Base-by-base conservation (phyloP, 1,284 basidiomycete species). In the Violaceomyces palustris region DNA sequence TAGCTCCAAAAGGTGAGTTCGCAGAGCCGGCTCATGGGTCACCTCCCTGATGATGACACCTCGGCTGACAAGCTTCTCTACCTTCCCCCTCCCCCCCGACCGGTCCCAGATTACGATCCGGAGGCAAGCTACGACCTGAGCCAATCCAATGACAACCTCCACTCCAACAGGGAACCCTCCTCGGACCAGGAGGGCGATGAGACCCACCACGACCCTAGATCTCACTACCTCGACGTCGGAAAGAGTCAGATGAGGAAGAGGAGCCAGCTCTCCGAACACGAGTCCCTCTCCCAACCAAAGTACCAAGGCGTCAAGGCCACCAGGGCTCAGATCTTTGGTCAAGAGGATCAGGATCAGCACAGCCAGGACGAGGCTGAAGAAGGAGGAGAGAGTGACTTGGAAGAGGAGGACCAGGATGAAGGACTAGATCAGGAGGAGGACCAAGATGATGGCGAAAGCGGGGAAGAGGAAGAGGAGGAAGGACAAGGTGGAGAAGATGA, bases 231-330 rank as follows among this genome's bases (percentile, higher is more conserved):
- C 8, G 50, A 64, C 25, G 55, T 69, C 0, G 61, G 41, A 0
- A 25, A 50, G 8, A 64, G 64, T 44, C 33, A 45, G 28, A 50
- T 69, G 50, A 49, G 64, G 17, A 61, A 59, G 21, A 59, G 60
- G 35, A 59, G 61, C 1, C 39, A 45, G 0, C 31, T 69, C 15
- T 58, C 57, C 35, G 64, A 69, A 32, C 54, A 52, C 39, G 53
- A 61, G 23, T 48, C 35, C 26, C 39, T 66, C 34, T 43, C 43
- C 18, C 31, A 51, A 28, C 35, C 50, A 2, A 39, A 39, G 28
- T 69, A 67, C 37, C 42, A 48, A 7, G 61, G 64, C n/a, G 47
- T 52, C n/a, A 58, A 56, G 40, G 49, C 50, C 10, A 64, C 50
- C 17, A 47, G 63, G 4, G 56, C 40, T 3, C 58, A 67, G 34